These are phyloP conservation scores for Reticulascus tulasneorum DNA, from an alignment of 2,329 filamentous ascomycete genomes.

Conservation along the genomic window DNA sequence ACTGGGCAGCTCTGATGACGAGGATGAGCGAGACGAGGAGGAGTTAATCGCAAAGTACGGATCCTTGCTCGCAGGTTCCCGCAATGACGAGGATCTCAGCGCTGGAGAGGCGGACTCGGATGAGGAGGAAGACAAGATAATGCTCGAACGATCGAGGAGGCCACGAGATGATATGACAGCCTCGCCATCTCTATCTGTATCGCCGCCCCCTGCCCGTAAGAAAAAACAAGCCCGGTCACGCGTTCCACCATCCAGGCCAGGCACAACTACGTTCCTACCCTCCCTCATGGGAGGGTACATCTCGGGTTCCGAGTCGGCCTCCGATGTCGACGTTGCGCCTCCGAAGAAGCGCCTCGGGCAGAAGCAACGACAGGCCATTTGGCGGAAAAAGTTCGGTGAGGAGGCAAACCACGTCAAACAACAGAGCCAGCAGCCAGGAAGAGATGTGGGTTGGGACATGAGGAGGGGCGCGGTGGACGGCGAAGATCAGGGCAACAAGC, in stretches of 20 bases:
- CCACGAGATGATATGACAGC: constrained; percentile 23
- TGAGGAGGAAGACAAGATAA: constrained; percentile 26
- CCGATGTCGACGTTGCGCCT: constrained; percentile 59
- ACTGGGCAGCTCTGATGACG: constrained; percentile 39
- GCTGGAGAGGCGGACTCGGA: constrained; percentile 16
- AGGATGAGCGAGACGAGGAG: constrained; percentile 33
- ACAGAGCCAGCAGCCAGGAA: constrained; percentile 27
- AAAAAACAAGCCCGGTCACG: constrained; percentile 25
- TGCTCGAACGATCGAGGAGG: constrained; percentile 24
- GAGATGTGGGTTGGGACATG: constrained; percentile 55
- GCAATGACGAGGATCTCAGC: constrained; percentile 28
- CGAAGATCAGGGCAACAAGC: constrained; percentile 33
- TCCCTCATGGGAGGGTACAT: constrained; percentile 77
- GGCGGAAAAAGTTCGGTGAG: constrained; percentile 74
- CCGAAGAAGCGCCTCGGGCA: constrained; percentile 76
- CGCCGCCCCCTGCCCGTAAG: constrained; percentile 27
- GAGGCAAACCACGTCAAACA: constrained; percentile 62
- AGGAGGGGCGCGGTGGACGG: constrained; percentile 50
- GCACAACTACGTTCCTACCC: constrained; percentile 63
- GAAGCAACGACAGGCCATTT: constrained; percentile 71
- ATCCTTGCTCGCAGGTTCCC: constrained; percentile 36
- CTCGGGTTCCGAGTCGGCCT: constrained; percentile 68
- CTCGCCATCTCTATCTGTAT: constrained; percentile 21
- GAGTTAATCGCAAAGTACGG: constrained; percentile 41
- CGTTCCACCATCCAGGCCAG: constrained; percentile 12